Percentiles rank a stretch among this genome's conserved stretches.
phyloP scores from a whole-genome alignment of 2,329 filamentous ascomycete genomes.

The Ceratocystis smalleyi region DNA sequence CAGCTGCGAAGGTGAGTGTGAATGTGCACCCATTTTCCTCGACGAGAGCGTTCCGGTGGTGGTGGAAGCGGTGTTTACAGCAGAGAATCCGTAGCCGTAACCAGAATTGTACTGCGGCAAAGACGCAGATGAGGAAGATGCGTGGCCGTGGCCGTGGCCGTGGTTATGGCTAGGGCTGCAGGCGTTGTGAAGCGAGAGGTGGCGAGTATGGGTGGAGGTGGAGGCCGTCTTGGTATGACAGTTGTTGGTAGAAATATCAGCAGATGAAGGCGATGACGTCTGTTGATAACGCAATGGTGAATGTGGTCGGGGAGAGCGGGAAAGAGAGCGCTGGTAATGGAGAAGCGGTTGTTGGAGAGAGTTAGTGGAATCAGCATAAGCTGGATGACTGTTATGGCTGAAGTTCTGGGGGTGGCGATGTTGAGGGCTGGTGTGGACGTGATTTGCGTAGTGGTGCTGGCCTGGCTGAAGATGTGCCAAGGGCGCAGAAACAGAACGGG shows the following conservation, averaged over 20 bases:
- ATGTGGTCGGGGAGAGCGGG: constrained; percentile 20
- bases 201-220: not conserved
- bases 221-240: not conserved
- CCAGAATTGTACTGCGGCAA: not conserved
- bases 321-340: constrained; percentile 27
- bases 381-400: not conserved
- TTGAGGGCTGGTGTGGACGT: not conserved
- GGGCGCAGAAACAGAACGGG: constrained; percentile 8
- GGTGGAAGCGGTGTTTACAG: not conserved
- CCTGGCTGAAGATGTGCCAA: not conserved
- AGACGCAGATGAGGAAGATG: not conserved
- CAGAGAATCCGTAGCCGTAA: not conserved
- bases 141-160: not conserved
- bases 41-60: not conserved
- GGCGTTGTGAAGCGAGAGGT: constrained; percentile 3
- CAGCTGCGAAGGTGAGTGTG: constrained; percentile 4
- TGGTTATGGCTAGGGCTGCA: not conserved
- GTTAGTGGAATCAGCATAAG: constrained; percentile 23
- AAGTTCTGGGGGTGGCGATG: not conserved
- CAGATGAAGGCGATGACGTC: not conserved
- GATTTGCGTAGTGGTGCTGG: not conserved
- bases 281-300: constrained; percentile 3
- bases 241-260: not conserved
- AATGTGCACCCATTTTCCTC: constrained; percentile 14
- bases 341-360: constrained; percentile 19